These are phyloP conservation scores for Kluyveromyces lactis DNA, from an alignment of 805 yeast species.

Conservation along the genomic window DNA sequence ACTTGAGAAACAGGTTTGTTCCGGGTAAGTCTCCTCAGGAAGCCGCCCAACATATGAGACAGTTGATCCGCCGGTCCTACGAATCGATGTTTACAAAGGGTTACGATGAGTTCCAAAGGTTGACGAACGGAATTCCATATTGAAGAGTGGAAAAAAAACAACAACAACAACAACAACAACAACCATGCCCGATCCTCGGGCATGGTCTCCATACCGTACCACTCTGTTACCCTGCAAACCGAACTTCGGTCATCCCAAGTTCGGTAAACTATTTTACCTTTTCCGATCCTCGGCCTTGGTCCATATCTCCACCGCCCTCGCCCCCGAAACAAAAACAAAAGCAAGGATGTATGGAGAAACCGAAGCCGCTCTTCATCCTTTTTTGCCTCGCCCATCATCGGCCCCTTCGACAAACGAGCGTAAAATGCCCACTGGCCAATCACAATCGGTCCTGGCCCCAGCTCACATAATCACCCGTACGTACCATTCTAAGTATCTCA, in stretches of 20 bases:
- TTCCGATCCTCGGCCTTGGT: no score
- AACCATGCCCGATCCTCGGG: no score
- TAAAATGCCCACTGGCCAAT: not conserved
- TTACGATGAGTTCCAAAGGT: slow-evolving; percentile 92
- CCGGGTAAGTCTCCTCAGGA: slow-evolving; percentile 75
- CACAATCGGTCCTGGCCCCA: not conserved
- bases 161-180: no score
- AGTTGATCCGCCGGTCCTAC: slow-evolving; percentile 68
- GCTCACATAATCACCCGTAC: not conserved
- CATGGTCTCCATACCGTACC: not conserved
- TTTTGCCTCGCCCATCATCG: no score
- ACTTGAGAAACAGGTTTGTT: slow-evolving; percentile 69
- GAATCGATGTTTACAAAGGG: slow-evolving; percentile 90
- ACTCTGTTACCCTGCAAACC: not conserved
- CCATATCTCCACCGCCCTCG: not conserved
- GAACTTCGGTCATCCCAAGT: not conserved
- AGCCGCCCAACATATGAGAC: slow-evolving; percentile 70
- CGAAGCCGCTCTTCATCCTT: no score
- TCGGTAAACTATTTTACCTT: no score
- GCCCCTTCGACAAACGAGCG: no score
- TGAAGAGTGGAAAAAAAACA: no score
- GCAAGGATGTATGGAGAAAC: no score
- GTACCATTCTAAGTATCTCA: no score
- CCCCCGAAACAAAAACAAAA: not conserved
- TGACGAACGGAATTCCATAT: slow-evolving; percentile 96